Percentiles rank a stretch among this genome's conserved stretches.
Evolutionary conservation across 148 eudicot species (phyloP).

Genomic region (Drosera capensis): DNA sequence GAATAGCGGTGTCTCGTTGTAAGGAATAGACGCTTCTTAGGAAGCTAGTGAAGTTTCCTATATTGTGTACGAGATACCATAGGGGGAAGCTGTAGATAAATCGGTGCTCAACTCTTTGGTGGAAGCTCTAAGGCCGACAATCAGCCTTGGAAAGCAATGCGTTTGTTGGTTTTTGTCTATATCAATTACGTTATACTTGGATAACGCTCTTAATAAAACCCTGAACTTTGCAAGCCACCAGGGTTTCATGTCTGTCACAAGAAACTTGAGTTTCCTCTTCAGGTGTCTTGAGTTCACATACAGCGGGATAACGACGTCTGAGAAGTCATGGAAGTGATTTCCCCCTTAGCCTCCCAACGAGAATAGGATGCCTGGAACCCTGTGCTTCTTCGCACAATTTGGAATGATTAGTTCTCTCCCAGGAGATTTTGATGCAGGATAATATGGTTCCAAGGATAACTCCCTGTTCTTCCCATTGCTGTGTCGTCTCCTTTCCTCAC

Average conservation of each 20-base stretch:
- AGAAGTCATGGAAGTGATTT: conserved; percentile 44
- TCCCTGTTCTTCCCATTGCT: conserved; percentile 17
- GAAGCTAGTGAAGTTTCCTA: conserved; percentile 14
- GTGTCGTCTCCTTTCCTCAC: conserved; percentile 25
- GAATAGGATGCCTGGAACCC: conserved; percentile 33
- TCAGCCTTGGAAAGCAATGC: conserved; percentile 12
- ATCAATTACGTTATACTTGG: conserved; percentile 9
- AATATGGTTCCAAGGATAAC: conserved; percentile 10
- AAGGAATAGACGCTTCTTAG: conserved; percentile 17
- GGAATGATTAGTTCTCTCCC: conserved; percentile 3
- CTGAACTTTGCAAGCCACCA: conserved; percentile 23
- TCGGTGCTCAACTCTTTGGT: conserved; percentile 17
- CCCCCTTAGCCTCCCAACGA: conserved; percentile 29
- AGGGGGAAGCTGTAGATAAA: neutral
- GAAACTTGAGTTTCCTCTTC: conserved; percentile 24
- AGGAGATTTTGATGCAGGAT: neutral
- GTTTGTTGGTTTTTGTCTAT: conserved; percentile 12
- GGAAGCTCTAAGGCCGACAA: conserved; percentile 17
- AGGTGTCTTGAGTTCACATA: conserved; percentile 24
- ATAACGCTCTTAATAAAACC: conserved; percentile 8
- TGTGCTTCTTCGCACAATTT: conserved; percentile 16
- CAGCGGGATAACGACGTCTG: conserved; percentile 33
- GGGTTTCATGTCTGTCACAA: conserved; percentile 10
- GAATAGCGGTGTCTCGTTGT: conserved; percentile 7
- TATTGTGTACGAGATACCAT: conserved; percentile 9